phyloP scores from a whole-genome alignment of 2,329 filamentous ascomycete species.

The Fusarium paranaense region DNA sequence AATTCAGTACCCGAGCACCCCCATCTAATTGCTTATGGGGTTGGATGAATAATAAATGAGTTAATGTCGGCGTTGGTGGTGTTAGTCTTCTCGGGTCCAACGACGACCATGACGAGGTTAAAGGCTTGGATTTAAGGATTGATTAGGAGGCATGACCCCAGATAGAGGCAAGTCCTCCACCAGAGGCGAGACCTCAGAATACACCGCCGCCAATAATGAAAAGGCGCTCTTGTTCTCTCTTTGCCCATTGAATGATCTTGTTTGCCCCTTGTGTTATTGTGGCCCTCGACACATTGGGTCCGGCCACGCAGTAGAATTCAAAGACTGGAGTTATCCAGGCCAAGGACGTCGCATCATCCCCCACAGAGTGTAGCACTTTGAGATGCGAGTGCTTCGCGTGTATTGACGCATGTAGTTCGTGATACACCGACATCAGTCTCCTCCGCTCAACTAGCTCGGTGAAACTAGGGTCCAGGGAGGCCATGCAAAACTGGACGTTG shows the following conservation, averaged over 20 bases:
- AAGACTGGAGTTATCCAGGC: slow-evolving; percentile 94
- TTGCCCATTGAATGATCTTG: slow-evolving; percentile 90
- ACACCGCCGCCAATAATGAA: slow-evolving; percentile 99
- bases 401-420: slow-evolving; percentile 84
- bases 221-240: slow-evolving; percentile 89
- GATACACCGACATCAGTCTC: slow-evolving; percentile 85
- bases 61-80: slow-evolving; percentile 42
- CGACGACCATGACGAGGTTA: slow-evolving; percentile 29
- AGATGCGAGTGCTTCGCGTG: slow-evolving; percentile 87
- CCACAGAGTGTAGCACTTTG: slow-evolving; percentile 85
- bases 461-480: slow-evolving; percentile 80
- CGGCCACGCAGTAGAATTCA: slow-evolving; percentile 95
- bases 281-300: slow-evolving; percentile 72
- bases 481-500: slow-evolving; percentile 97
- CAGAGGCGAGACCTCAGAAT: slow-evolving; percentile 57
- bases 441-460: slow-evolving; percentile 67
- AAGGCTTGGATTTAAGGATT: slow-evolving; percentile 35
- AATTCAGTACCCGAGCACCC: slow-evolving; percentile 2
- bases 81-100: slow-evolving; percentile 26
- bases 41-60: slow-evolving; percentile 34
- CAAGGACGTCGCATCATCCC: slow-evolving; percentile 80
- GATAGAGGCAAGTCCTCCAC: slow-evolving; percentile 28
- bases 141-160: slow-evolving; percentile 33
- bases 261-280: slow-evolving; percentile 88
- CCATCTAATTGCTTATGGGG: slow-evolving; percentile 20